phyloP scores from a whole-genome alignment of 139 green algal species.

The Microglena sp. region DNA sequence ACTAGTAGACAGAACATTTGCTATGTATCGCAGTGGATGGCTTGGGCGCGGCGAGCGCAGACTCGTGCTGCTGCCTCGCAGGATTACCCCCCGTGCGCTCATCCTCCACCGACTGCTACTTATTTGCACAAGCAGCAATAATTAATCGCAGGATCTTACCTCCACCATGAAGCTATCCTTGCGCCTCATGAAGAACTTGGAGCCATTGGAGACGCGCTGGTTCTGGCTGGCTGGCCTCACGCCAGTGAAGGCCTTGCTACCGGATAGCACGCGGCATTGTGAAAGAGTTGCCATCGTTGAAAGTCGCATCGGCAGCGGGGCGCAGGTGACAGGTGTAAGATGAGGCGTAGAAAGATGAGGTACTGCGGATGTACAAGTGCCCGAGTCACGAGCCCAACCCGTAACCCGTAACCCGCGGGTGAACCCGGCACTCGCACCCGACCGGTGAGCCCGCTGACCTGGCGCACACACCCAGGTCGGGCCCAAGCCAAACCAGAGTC shows the following conservation, averaged over 20 bases:
- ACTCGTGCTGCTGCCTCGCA: not conserved
- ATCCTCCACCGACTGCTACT: not conserved
- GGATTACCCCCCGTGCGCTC: not conserved
- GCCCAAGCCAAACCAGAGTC: too few relatives aligned
- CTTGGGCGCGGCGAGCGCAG: not conserved
- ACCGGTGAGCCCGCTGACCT: too few relatives aligned
- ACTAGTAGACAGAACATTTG: too few relatives aligned
- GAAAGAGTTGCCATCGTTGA: slow-evolving; percentile 1
- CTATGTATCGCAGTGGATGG: not conserved
- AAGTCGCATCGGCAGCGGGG: too few relatives aligned
- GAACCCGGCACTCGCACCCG: too few relatives aligned
- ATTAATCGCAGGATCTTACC: slow-evolving; percentile 11
- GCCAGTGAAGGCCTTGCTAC: slow-evolving; percentile 5
- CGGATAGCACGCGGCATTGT: not conserved
- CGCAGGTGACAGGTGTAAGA: too few relatives aligned
- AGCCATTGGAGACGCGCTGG: slow-evolving; percentile 13
- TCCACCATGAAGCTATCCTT: slow-evolving; percentile 42
- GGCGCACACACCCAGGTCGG: too few relatives aligned
- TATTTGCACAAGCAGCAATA: not conserved
- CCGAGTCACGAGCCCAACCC: too few relatives aligned
- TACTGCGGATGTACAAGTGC: too few relatives aligned
- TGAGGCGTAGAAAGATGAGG: too few relatives aligned
- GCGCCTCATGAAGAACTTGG: slow-evolving; percentile 15
- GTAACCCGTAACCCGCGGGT: too few relatives aligned
- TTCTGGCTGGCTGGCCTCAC: not conserved